Conservation (phyloP, 139 green algal species). For the Chlorella sp. region DNA sequence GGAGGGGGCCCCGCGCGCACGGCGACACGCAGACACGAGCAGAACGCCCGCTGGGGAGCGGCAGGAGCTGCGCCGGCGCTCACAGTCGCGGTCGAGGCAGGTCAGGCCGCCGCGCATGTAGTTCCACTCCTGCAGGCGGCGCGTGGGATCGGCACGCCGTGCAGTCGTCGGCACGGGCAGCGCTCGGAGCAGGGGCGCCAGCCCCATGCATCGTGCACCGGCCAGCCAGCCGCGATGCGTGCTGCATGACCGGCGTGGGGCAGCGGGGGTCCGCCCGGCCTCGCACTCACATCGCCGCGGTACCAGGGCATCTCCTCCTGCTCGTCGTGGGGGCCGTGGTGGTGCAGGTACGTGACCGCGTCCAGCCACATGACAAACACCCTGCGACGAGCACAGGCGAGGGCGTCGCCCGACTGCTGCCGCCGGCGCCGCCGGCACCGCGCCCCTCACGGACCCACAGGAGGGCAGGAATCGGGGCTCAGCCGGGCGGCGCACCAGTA, state of each 20-base stretch:
- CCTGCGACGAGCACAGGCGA: too few relatives aligned
- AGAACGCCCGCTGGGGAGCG: too few relatives aligned
- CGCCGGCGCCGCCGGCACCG: too few relatives aligned
- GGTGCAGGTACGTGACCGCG: slow-evolving; percentile 95
- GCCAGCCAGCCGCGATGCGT: too few relatives aligned
- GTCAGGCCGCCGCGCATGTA: slow-evolving; percentile 94
- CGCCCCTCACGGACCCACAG: too few relatives aligned
- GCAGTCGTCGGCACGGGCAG: not conserved
- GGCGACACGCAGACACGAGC: too few relatives aligned
- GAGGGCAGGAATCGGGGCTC: too few relatives aligned
- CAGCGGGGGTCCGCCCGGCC: not conserved
- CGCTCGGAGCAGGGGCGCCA: not conserved
- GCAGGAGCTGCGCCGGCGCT: too few relatives aligned
- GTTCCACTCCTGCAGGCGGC: slow-evolving; percentile 79
- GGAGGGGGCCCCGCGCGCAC: too few relatives aligned
- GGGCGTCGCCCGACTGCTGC: too few relatives aligned
- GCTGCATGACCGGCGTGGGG: too few relatives aligned
- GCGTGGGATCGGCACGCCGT: not conserved
- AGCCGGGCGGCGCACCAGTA: too few relatives aligned
- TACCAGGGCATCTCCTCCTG: slow-evolving; percentile 93
- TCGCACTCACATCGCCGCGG: slow-evolving; percentile 56
- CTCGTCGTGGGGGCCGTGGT: slow-evolving; percentile 78
- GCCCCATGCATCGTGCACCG: not conserved
- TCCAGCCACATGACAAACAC: slow-evolving; percentile 95
- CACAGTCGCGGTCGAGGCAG: slow-evolving; percentile 89